A percentile compares a stretch with the other conserved stretches of the same genome.
Evolutionary conservation across 345 rosid species (phyloP).

Genomic region (Aegle marmelos): DNA sequence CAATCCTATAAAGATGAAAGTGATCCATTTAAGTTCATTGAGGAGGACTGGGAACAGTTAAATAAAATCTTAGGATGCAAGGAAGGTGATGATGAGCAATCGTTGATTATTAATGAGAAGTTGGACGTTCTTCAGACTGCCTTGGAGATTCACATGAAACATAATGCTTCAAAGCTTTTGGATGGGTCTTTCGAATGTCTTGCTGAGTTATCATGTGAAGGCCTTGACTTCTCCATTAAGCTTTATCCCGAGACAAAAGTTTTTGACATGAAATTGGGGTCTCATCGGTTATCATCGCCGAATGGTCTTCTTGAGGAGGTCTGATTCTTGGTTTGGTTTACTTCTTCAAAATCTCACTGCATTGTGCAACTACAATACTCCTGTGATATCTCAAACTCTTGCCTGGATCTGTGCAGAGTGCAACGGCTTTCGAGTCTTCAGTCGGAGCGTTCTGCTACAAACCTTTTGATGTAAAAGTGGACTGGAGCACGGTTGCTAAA

Average conservation of each 20-base stretch:
- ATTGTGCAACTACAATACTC: slow-evolving; percentile 13
- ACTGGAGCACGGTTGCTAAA: no score
- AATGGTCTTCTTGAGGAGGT: slow-evolving; percentile 96
- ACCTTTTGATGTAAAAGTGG: no score
- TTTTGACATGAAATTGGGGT: slow-evolving; percentile 76
- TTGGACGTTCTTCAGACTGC: slow-evolving; percentile 66
- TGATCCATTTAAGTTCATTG: slow-evolving; percentile 58
- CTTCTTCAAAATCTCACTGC: slow-evolving; percentile 1
- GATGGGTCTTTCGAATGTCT: slow-evolving; percentile 60
- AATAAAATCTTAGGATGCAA: slow-evolving; percentile 85
- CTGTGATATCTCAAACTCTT: slow-evolving; percentile 9
- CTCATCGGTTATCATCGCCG: slow-evolving; percentile 89
- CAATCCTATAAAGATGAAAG: no score
- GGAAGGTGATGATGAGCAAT: slow-evolving; percentile 65
- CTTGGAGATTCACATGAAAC: slow-evolving; percentile 87
- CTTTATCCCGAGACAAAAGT: slow-evolving; percentile 92
- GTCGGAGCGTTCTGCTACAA: slow-evolving; percentile 82
- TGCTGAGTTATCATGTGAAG: slow-evolving; percentile 90
- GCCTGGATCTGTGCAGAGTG: slow-evolving; percentile 68
- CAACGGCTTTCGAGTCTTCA: slow-evolving; percentile 64
- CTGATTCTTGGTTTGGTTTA: slow-evolving; percentile 5
- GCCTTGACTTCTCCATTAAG: slow-evolving; percentile 67
- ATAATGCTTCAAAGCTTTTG: slow-evolving; percentile 87
- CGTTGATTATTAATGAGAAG: slow-evolving; percentile 41
- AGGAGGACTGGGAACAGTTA: slow-evolving; percentile 90